Base-by-base conservation (phyloP, 371 early-diverging fungal genomes). In the Mortierella sp. region DNA sequence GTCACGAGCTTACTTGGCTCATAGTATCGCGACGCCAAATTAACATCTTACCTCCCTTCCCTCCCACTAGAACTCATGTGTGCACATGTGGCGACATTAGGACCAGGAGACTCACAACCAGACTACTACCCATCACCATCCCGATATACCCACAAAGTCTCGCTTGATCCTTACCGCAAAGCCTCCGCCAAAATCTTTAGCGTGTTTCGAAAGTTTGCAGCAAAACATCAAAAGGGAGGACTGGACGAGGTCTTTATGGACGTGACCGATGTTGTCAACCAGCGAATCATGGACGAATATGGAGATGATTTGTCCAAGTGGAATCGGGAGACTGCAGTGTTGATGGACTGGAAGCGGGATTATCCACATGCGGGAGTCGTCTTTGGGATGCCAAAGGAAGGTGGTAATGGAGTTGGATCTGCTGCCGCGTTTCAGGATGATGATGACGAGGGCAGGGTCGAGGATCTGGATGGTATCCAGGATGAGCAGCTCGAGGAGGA, bases 171-270 rank as follows among this genome's bases (percentile, higher is more conserved):
- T n/a, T 96, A 96, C 87, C 90, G 96, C 34, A 83, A 90, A 13
- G 96, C 95, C 13, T 93, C 95, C 46, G 89, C 88, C 59, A 88
- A 89, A 53, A 94, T 98, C 74, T 95, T 98, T 86, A 83, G 87
- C 13, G 90, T 97, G 10, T 91, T 98, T 73, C 76, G 88, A 54
- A 87, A 88, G 21, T 83, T 90, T 61, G 90, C 91, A 54, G 78
- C 87, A 16, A 91, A 82, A 0, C 87, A 93, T 26, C 92, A 93
- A 82, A 94, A 94, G 79, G 92, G 94, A 40, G 94, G 95, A 0
- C 79, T 92, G n/a, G 97, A 98, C 79, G 98, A 98, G 83, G 96
- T 95, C 0, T 98, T 93, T 77, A 87, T 98, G 87, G 98, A 98
- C 85, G 91, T 96, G 16, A 95, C 98, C 8, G 91, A 90, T 13